Conservation (phyloP, 2,329 filamentous ascomycete genomes). For the Teratosphaeria pseudoeucalypti region DNA sequence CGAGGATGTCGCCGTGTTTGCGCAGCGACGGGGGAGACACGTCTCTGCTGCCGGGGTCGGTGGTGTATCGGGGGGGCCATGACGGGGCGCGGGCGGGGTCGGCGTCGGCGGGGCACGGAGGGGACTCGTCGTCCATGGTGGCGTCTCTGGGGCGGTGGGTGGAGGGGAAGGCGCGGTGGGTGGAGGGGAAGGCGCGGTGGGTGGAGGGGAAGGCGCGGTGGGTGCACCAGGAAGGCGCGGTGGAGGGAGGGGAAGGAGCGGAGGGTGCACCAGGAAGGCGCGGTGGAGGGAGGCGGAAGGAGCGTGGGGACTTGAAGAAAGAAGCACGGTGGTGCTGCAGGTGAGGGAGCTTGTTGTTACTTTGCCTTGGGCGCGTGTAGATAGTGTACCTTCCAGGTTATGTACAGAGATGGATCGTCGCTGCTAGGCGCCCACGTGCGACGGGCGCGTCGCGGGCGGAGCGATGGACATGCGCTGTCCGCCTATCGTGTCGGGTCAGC, state of each 20-base stretch:
- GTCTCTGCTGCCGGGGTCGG: background rate
- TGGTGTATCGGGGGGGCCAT: background rate
- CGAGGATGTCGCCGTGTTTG: slow-evolving; percentile 44
- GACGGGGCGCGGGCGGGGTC: background rate
- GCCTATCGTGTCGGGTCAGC: no score
- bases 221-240: no score
- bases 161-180: no score
- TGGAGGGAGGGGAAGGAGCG: no score
- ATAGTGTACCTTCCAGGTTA: no score
- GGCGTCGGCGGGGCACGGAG: background rate
- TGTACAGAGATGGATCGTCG: background rate
- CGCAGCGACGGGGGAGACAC: slow-evolving; percentile 5
- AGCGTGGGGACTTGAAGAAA: no score
- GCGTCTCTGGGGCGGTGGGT: background rate
- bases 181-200: no score
- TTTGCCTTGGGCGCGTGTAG: background rate
- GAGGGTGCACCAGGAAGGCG: background rate
- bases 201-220: background rate
- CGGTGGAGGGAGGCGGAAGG: background rate
- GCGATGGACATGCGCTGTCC: background rate
- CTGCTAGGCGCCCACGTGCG: background rate
- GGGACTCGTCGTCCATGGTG: background rate
- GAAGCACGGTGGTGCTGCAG: background rate
- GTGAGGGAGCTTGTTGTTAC: background rate
- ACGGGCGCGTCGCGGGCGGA: background rate